phyloP scores from a whole-genome alignment of 2,329 filamentous ascomycete genomes.

The Xylaria sp. region DNA sequence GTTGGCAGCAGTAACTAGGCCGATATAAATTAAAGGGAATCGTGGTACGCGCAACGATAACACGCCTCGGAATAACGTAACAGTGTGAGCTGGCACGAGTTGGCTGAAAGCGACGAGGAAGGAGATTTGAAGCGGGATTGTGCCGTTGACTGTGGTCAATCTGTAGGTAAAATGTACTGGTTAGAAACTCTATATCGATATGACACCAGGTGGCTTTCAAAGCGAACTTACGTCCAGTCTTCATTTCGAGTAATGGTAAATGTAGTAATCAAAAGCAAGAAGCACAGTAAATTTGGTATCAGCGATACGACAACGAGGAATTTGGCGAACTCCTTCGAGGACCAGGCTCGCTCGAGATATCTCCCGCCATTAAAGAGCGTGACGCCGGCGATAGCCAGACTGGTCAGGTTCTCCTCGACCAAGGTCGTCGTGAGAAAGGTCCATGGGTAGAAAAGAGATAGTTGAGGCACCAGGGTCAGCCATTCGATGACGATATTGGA shows the following conservation, averaged over 20 bases:
- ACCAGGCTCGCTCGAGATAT: constrained; percentile 97
- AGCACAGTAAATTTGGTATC: constrained; percentile 81
- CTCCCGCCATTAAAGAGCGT: constrained; percentile 92
- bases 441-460: constrained; percentile 91
- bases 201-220: background rate
- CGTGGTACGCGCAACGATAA: constrained; percentile 86
- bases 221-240: constrained; percentile 71
- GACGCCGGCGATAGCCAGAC: constrained; percentile 77
- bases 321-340: constrained; percentile 88
- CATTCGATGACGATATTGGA: constrained; percentile 81
- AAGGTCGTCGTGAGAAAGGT: constrained; percentile 86
- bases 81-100: constrained; percentile 95
- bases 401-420: constrained; percentile 93
- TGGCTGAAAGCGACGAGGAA: constrained; percentile 98
- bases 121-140: constrained; percentile 86
- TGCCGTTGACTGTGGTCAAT: constrained; percentile 84
- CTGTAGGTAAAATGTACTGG: constrained; percentile 54
- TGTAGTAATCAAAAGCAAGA: constrained; percentile 77
- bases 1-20: constrained; percentile 73
- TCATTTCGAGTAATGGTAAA: constrained; percentile 75
- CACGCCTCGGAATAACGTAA: constrained; percentile 89
- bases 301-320: constrained; percentile 82
- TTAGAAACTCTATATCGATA: constrained; percentile 32
- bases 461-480: constrained; percentile 84
- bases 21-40: constrained; percentile 77